Percentiles rank a stretch among this genome's conserved stretches.
These are phyloP conservation scores for Cymodocea nodosa DNA, from an alignment of 116 monocot species.

Conservation along the genomic window DNA sequence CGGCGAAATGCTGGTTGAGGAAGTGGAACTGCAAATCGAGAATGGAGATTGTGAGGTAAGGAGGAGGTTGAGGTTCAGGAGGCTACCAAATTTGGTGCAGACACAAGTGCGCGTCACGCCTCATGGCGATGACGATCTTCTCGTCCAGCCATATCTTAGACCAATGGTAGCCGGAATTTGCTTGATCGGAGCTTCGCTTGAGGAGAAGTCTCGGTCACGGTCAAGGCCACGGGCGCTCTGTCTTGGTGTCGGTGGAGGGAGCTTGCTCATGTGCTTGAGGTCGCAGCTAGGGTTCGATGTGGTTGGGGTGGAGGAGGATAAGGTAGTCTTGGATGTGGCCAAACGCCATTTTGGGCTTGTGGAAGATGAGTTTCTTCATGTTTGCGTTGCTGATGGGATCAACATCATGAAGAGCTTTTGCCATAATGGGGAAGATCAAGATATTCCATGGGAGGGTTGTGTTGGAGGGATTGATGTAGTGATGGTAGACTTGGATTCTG, in stretches of 20 bases:
- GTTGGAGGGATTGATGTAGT: conserved; percentile 30
- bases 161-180: conserved; percentile 63
- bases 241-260: conserved; percentile 75
- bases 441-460: background rate
- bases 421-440: background rate
- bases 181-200: conserved; percentile 15
- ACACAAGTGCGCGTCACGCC: conserved; percentile 31
- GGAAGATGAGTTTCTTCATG: conserved; percentile 39
- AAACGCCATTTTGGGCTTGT: conserved; percentile 57
- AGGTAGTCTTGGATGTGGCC: conserved; percentile 39
- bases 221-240: conserved; percentile 40
- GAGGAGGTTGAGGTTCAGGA: conserved; percentile 66
- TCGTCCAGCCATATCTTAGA: conserved; percentile 62
- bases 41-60: conserved; percentile 15
- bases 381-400: conserved; percentile 57
- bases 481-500: conserved; percentile 83
- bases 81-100: conserved; percentile 79
- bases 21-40: conserved; percentile 39
- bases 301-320: conserved; percentile 65
- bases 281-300: conserved; percentile 46
- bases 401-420: conserved; percentile 19
- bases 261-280: conserved; percentile 39
- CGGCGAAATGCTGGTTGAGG: conserved; percentile 79
- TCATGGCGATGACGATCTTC: conserved; percentile 6
- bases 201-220: conserved; percentile 8